A percentile compares a stretch with the other conserved stretches of the same genome.
phyloP scores from a whole-genome alignment of 495 filamentous ascomycete species.

The Lasiosphaeris hirsuta region DNA sequence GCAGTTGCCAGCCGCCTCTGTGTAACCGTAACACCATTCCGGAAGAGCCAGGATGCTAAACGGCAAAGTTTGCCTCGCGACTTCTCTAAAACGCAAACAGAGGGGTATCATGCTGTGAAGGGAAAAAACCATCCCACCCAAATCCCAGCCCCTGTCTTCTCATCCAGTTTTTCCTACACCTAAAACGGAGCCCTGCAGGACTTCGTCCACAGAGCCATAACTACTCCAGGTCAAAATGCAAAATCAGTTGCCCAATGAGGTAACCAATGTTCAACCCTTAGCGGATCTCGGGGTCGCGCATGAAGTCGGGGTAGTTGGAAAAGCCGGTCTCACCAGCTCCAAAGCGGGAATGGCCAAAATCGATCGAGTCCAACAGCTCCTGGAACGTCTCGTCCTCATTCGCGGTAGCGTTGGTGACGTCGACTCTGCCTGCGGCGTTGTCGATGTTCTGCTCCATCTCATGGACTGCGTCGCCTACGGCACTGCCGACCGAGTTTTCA shows the following conservation, averaged over 20 bases:
- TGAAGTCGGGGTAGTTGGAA: slow-evolving; percentile 36
- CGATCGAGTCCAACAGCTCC: slow-evolving; percentile 26
- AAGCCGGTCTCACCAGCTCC: slow-evolving; percentile 29
- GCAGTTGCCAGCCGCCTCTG: too few species aligned
- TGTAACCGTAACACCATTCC: too few species aligned
- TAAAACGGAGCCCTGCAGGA: neutral
- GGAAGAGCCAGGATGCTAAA: too few species aligned
- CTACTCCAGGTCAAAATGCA: neutral
- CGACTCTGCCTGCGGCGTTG: slow-evolving; percentile 18
- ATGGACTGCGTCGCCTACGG: slow-evolving; percentile 2
- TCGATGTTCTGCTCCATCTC: slow-evolving; percentile 21
- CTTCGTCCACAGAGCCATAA: too few species aligned
- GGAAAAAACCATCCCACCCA: neutral
- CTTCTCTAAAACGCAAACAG: neutral
- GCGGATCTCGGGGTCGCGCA: slow-evolving; percentile 46
- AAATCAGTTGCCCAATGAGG: too few species aligned
- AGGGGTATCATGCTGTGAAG: slow-evolving; percentile 6
- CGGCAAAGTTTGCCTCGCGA: too few species aligned
- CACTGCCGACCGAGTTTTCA: slow-evolving; percentile 30
- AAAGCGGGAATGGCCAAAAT: slow-evolving; percentile 9
- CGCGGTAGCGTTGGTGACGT: slow-evolving; percentile 14
- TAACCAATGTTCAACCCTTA: slow-evolving; percentile 17
- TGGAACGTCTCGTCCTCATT: slow-evolving; percentile 31
- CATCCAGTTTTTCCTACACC: neutral
- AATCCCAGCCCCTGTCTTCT: neutral